Evolutionary conservation across 2,329 filamentous ascomycete genomes (phyloP).

Genomic region (Penicillium sp.): DNA sequence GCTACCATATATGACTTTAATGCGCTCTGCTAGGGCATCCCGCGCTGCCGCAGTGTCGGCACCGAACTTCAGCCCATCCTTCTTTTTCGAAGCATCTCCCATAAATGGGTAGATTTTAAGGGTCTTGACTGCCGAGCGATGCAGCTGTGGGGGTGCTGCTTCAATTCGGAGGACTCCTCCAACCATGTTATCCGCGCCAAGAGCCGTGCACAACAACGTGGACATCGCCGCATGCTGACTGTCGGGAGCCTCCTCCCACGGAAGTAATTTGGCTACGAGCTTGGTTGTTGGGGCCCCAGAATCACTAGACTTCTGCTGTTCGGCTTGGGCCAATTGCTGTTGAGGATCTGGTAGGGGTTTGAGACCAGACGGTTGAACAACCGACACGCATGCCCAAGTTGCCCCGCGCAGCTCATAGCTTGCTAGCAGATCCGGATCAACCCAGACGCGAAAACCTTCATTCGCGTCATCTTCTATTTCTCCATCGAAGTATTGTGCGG

Average conservation of each 20-base stretch:
- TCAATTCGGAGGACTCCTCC: conserved; percentile 87
- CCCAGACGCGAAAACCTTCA: conserved; percentile 71
- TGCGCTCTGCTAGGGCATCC: conserved; percentile 69
- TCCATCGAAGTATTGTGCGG: conserved; percentile 76
- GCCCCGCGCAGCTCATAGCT: conserved; percentile 72
- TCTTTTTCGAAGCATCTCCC: conserved; percentile 53
- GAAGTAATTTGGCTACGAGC: conserved; percentile 70
- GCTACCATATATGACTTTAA: conserved; percentile 69
- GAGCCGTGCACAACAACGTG: conserved; percentile 67
- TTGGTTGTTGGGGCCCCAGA: conserved; percentile 61
- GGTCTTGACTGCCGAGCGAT: conserved; percentile 63
- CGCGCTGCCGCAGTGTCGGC: conserved; percentile 81
- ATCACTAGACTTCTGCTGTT: conserved; percentile 55
- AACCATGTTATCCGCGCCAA: conserved; percentile 71
- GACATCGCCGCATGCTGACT: conserved; percentile 78
- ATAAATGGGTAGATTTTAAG: conserved; percentile 82
- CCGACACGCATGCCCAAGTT: conserved; percentile 75
- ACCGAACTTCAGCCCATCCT: conserved; percentile 76
- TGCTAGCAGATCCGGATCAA: conserved; percentile 74
- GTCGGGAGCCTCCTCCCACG: conserved; percentile 87
- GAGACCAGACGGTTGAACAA: conserved; percentile 78
- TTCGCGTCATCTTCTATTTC: conserved; percentile 55
- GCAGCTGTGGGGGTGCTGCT: conserved; percentile 70
- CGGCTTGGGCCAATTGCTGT: conserved; percentile 66
- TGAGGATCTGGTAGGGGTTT: conserved; percentile 68